These are phyloP conservation scores for Fusarium pseudocircinatum DNA, from an alignment of 2,329 filamentous ascomycete species.

Conservation along the genomic window DNA sequence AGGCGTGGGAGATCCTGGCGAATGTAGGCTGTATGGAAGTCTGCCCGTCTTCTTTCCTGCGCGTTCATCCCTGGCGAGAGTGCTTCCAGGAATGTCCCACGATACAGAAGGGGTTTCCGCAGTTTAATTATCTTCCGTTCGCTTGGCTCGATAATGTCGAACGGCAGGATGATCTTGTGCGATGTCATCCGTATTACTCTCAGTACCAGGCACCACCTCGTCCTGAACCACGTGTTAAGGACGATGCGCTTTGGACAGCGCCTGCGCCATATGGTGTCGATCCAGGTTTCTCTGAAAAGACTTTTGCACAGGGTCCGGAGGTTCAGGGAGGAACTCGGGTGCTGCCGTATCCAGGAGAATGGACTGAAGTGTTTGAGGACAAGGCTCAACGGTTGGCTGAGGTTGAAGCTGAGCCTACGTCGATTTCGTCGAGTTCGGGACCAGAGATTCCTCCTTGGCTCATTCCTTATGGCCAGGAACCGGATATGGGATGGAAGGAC, in stretches of 20 bases:
- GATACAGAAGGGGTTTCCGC: not conserved
- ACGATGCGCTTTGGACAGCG: not conserved
- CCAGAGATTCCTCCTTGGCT: not conserved
- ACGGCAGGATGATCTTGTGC: not conserved
- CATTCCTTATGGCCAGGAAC: not conserved
- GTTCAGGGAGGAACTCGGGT: too few relatives aligned
- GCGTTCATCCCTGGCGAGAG: not conserved
- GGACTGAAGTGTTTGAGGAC: not conserved
- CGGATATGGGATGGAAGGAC: not conserved
- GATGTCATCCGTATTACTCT: slow-evolving; percentile 6
- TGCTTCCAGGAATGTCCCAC: not conserved
- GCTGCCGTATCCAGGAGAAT: not conserved
- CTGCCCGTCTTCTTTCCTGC: not conserved
- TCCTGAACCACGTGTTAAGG: too few relatives aligned
- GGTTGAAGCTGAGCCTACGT: not conserved
- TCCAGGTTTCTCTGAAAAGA: too few relatives aligned
- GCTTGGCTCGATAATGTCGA: not conserved
- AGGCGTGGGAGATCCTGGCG: slow-evolving; percentile 19
- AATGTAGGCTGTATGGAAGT: slow-evolving; percentile 15
- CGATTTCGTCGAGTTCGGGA: not conserved
- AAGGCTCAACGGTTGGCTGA: not conserved
- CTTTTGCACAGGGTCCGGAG: not conserved
- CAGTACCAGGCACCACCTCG: not conserved
- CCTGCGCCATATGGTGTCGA: not conserved
- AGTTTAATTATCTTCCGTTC: not conserved